Evolutionary conservation across 306 rosid genomes (phyloP), one percentile per base, ranked within the genome.

Genomic region (Lathyrus tuberosus): DNA sequence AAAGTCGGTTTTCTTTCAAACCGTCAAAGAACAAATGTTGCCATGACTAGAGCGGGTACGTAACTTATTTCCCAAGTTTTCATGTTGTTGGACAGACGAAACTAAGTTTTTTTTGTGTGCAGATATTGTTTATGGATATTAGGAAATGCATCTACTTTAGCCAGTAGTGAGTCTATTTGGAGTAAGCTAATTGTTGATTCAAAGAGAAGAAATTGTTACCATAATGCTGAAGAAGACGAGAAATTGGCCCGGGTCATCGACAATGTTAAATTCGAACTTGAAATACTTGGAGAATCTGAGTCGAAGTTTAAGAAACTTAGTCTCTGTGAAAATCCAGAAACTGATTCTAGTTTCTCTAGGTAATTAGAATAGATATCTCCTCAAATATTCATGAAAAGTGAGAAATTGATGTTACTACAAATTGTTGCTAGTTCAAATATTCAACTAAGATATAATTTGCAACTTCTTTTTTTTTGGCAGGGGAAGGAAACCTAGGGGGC

Each of bases 41-140:
- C 88, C 1, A 71, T 89, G 8, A 86, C 96, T 1, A 83, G 89
- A 0, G 89, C 96, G 1, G 88, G 96, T 89, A 79, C 7, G 54
- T 17, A 53, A 37, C 7, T 0, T 26, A 52, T 3, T 7, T 12
- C 40, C 53, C 6, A 57, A 0, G n/a, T 20, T 54, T 1, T 18
- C 24, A 20, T 44, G 15, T 5, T 26, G 2, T 24, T 24, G 22
- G 22, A 20, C 22, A 20, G 22, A 20, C 22, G 22, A 20, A 20
- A 20, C 22, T 20, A 20, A 20, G 22, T 2, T 2, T 2, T 20
- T n/a, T n/a, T 62, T 0, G 26, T 40, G 3, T 18, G 6, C 40
- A 86, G 91, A 51, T 14, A 84, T 61, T 82, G 87, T 43, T 82
- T 84, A 26, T 82, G 89, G 89, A 76, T 84, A 67, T 18, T 82